A percentile compares a stretch with the other conserved stretches of the same genome.
phyloP scores from a whole-genome alignment of 2,329 filamentous ascomycete species.

The Leptosphaerulina australis region DNA sequence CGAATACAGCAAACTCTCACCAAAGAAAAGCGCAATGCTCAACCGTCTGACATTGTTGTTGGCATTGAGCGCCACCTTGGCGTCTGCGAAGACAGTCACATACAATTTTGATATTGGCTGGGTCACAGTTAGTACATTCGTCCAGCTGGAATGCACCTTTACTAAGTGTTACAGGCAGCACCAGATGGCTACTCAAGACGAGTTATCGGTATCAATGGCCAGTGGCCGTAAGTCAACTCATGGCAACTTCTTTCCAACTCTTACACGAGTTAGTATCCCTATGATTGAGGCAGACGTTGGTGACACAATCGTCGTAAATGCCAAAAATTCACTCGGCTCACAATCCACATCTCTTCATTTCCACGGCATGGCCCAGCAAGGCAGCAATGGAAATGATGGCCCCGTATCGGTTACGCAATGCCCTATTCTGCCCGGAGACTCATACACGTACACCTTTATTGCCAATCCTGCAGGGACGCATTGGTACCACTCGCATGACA shows the following conservation, averaged over 20 bases:
- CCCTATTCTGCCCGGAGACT: constrained; percentile 56
- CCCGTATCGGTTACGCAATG: constrained; percentile 63
- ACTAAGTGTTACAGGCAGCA: constrained; percentile 6
- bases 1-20: background rate
- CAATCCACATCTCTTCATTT: constrained; percentile 71
- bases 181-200: constrained; percentile 41
- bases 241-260: background rate
- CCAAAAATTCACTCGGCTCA: constrained; percentile 69
- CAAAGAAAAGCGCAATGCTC: constrained; percentile 15
- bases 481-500: constrained; percentile 70
- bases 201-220: constrained; percentile 70
- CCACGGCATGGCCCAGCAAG: constrained; percentile 77
- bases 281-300: constrained; percentile 73
- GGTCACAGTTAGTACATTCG: constrained; percentile 43
- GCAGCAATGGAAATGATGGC: constrained; percentile 74
- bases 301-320: constrained; percentile 70
- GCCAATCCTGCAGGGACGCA: constrained; percentile 59
- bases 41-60: constrained; percentile 5
- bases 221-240: constrained; percentile 61
- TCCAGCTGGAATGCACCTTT: background rate
- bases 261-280: constrained; percentile 55
- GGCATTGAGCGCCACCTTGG: constrained; percentile 18
- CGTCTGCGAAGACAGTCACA: constrained; percentile 47
- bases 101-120: constrained; percentile 61
- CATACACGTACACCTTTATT: constrained; percentile 71